A percentile compares a stretch with the other conserved stretches of the same genome.
These are phyloP conservation scores for Austroboletus niveus DNA, from an alignment of 1,284 basidiomycete genomes.

Conservation along the genomic window DNA sequence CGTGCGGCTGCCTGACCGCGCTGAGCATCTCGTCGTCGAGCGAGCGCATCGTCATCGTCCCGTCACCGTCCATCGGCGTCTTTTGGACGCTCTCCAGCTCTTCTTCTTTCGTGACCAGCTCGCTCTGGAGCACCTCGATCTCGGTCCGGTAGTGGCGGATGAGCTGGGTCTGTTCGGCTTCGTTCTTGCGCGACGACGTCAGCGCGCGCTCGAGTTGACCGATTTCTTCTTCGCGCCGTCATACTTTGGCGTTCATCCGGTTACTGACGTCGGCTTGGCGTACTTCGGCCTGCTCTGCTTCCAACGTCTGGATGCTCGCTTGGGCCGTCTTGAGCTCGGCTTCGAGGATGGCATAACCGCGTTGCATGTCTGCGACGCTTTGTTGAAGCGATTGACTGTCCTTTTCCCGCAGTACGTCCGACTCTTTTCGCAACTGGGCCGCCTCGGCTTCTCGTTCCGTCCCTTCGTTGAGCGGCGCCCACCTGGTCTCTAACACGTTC, in stretches of 20 bases:
- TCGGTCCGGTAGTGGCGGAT: constrained; percentile 63
- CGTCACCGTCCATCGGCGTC: constrained; percentile 25
- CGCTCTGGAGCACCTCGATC: constrained; percentile 60
- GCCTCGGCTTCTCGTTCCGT: constrained; percentile 48
- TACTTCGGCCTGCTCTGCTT: constrained; percentile 55
- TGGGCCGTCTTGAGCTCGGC: constrained; percentile 55
- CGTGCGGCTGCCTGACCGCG: constrained; percentile 67
- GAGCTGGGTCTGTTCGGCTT: constrained; percentile 62
- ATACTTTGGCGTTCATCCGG: constrained; percentile 33
- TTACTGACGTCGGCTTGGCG: constrained; percentile 40
- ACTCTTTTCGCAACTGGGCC: constrained; percentile 43
- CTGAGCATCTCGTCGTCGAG: constrained; percentile 70
- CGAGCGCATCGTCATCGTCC: constrained; percentile 36
- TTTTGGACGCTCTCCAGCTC: constrained; percentile 51
- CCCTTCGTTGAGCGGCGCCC: constrained; percentile 46
- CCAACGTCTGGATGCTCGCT: constrained; percentile 51
- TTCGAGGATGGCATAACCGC: constrained; percentile 60
- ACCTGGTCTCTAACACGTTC: constrained; percentile 67
- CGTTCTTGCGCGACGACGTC: constrained; percentile 27
- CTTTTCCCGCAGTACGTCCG: constrained; percentile 45
- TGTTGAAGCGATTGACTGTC: constrained; percentile 48
- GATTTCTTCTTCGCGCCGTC: constrained; percentile 51
- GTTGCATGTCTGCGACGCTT: constrained; percentile 56
- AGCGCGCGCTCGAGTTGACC: constrained; percentile 34
- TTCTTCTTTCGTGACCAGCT: constrained; percentile 57